phyloP scores from a whole-genome alignment of 257 asterid species.

The Fraxinus excelsior region DNA sequence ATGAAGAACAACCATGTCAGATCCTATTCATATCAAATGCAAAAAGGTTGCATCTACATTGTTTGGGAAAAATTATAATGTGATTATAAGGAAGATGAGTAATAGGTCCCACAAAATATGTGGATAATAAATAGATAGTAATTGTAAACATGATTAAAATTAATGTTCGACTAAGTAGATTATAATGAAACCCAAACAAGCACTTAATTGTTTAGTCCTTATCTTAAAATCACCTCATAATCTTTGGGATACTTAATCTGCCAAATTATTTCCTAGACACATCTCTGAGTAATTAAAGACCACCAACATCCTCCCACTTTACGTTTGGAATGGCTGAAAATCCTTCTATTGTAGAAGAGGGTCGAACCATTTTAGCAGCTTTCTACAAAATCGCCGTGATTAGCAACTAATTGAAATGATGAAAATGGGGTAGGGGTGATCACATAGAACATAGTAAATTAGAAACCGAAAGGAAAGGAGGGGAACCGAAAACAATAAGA shows the following conservation, averaged over 20 bases:
- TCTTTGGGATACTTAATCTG: constrained; percentile 69
- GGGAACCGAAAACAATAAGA: not conserved
- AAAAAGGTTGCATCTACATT: not conserved
- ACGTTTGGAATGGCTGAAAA: constrained; percentile 82
- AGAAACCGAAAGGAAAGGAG: not conserved
- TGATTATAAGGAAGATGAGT: too few species aligned
- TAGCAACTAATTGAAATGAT: constrained; percentile 8
- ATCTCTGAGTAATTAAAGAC: constrained; percentile 58
- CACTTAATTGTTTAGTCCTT: not conserved
- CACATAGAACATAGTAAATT: constrained; percentile 19
- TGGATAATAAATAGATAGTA: too few species aligned
- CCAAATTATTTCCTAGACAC: constrained; percentile 67
- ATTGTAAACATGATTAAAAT: too few species aligned
- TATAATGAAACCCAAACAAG: too few species aligned
- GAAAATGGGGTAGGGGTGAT: not conserved
- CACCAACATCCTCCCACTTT: constrained; percentile 90
- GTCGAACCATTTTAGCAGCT: constrained; percentile 76
- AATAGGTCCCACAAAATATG: too few species aligned
- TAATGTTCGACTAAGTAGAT: too few species aligned
- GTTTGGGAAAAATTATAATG: too few species aligned
- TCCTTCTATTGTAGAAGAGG: constrained; percentile 87
- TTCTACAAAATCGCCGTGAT: constrained; percentile 43
- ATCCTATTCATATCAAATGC: not conserved
- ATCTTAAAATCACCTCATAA: constrained; percentile 52
- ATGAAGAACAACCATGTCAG: not conserved